Evolutionary conservation across 1,139 yeast species (phyloP), one percentile per base, ranked within the genome.

Genomic region (Lodderomyces pseudojiufengensis): DNA sequence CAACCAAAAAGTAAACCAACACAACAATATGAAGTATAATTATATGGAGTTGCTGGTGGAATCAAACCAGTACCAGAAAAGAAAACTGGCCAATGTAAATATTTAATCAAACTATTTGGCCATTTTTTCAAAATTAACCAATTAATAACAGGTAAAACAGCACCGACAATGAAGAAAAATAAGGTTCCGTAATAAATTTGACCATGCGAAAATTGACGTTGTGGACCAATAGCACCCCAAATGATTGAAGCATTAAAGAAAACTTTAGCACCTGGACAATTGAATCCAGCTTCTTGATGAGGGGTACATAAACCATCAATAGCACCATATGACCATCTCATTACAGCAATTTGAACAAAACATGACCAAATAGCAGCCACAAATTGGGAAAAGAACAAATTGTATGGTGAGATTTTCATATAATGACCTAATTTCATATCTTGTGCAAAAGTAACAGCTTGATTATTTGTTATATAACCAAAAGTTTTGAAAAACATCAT

Each of bases 391-490:
- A 59, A 50, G 50, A 74, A 73, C 49, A 65, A 48, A 51, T 59
- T 45, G 38, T 71, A 58, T 33, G 79, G 79, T 15, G 72, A 65
- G 24, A 70, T 57, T 52, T 73, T 74, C 74, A 73, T 68, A 55
- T 74, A 74, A 45, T 73, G 70, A 27, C 78, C 79, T 50, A 74
- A 59, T 50, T 74, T 75, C 68, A 73, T 63, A 55, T 74, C 78
- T 52, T 73, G 75, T 24, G 72, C 71, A 46, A 71, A 63, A 24
- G 71, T 63, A 34, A 73, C 63, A n/a, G 78, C 79, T 53, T 74
- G 80, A 47, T 65, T 66, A 58, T 72, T 73, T 40, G 77, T 73
- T 47, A 73, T 73, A 52, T 71, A 68, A 37, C 73, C 73, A 40
- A 51, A 67, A 27, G 72, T 65, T 50, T 69, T 68, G 58, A 69